Conservation (phyloP, 2,329 filamentous ascomycete species). For the Chrysoporthe deuterocubensis region DNA sequence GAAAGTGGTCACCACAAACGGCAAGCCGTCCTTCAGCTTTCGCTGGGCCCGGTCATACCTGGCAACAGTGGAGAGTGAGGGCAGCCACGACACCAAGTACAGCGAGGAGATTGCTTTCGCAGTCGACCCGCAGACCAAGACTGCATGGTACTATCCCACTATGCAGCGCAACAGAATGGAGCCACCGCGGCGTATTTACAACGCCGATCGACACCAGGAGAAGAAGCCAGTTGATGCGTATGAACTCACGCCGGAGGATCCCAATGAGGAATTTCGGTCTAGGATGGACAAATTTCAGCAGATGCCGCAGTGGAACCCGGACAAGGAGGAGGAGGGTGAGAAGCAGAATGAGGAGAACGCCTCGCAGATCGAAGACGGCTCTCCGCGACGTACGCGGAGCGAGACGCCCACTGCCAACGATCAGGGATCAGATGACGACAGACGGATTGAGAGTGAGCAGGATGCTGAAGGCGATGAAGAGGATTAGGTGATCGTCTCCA, state of each 20-base stretch:
- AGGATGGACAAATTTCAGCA: slow-evolving; percentile 57
- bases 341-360: slow-evolving; percentile 36
- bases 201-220: slow-evolving; percentile 52
- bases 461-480: slow-evolving; percentile 37
- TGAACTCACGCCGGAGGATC: slow-evolving; percentile 59
- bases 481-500: slow-evolving; percentile 29
- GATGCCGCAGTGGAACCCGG: slow-evolving; percentile 54
- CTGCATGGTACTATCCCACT: slow-evolving; percentile 70
- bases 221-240: slow-evolving; percentile 60
- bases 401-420: slow-evolving; percentile 25
- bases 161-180: slow-evolving; percentile 67
- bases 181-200: slow-evolving; percentile 66
- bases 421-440: slow-evolving; percentile 29
- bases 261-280: slow-evolving; percentile 56
- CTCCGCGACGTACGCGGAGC: slow-evolving; percentile 29
- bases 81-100: slow-evolving; percentile 63
- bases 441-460: slow-evolving; percentile 33
- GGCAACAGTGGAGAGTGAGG: slow-evolving; percentile 61
- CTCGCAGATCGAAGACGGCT: slow-evolving; percentile 29
- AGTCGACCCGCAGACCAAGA: slow-evolving; percentile 52
- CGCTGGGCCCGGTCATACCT: slow-evolving; percentile 67
- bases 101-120: slow-evolving; percentile 64
- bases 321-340: slow-evolving; percentile 43
- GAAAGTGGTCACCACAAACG: slow-evolving; percentile 48
- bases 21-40: slow-evolving; percentile 56